These are phyloP conservation scores for Tilletia caries DNA, from an alignment of 1,284 basidiomycete species.

Conservation along the genomic window DNA sequence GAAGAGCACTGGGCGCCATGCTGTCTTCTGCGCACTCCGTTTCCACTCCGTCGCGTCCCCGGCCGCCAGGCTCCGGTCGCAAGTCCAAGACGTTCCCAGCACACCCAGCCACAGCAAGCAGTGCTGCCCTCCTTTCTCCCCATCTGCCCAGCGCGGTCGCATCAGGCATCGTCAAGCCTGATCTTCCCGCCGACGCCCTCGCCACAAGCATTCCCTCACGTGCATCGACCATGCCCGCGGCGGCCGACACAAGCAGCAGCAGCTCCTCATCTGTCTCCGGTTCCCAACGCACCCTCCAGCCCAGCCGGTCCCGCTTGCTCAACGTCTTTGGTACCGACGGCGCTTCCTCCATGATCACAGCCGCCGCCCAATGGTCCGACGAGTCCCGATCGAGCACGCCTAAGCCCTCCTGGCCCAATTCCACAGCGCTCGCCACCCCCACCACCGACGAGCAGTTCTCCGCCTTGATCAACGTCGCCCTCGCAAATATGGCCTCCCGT, in stretches of 20 bases:
- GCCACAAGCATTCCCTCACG: background rate
- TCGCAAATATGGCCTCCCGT: constrained; percentile 5
- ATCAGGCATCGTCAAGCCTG: background rate
- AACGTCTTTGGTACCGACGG: constrained; percentile 3
- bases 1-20: background rate
- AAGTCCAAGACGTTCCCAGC: constrained; percentile 4
- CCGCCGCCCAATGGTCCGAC: background rate
- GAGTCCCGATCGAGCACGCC: background rate
- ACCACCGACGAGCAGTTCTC: constrained; percentile 12
- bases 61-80: constrained; percentile 4
- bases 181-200: constrained; percentile 7
- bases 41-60: background rate
- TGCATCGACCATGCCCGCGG: background rate
- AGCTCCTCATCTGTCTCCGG: background rate
- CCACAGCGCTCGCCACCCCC: background rate
- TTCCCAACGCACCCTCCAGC: background rate
- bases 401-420: no score
- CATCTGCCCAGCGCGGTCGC: background rate
- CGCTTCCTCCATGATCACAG: background rate
- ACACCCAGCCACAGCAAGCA: background rate
- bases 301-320: background rate
- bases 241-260: background rate
- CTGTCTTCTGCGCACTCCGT: background rate
- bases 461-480: background rate
- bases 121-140: background rate